These are phyloP conservation scores for Rhynchospora tenuis DNA, from an alignment of 176 grass and related monocot genomes.

Conservation along the genomic window DNA sequence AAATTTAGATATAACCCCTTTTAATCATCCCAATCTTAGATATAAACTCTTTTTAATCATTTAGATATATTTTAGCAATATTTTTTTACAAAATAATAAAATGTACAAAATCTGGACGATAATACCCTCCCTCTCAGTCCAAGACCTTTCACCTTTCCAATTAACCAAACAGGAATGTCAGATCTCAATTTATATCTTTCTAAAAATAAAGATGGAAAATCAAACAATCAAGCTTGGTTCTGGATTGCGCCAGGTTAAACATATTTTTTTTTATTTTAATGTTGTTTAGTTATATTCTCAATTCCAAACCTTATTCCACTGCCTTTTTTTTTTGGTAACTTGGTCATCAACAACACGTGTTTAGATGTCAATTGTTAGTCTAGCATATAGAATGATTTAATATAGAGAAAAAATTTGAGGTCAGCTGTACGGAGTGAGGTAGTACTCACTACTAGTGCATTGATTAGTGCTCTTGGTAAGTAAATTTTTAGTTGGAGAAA, in stretches of 20 bases:
- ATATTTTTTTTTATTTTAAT: not conserved
- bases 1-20: too few relatives aligned
- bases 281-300: slow-evolving; percentile 7
- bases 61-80: too few relatives aligned
- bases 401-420: not conserved
- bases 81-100: too few relatives aligned
- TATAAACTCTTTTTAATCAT: too few relatives aligned
- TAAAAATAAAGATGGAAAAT: slow-evolving; percentile 54
- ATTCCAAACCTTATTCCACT: not conserved
- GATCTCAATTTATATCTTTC: too few relatives aligned
- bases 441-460: not conserved
- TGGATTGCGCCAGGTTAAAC: slow-evolving; percentile 63
- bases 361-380: not conserved
- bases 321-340: not conserved
- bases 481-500: too few relatives aligned
- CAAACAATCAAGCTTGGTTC: slow-evolving; percentile 81
- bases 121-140: too few relatives aligned
- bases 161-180: too few relatives aligned
- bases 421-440: not conserved
- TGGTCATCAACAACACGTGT: not conserved
- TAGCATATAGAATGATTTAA: not conserved
- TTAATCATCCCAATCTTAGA: too few relatives aligned
- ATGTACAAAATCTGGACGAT: too few relatives aligned
- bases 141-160: too few relatives aligned
- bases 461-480: not conserved